Evolutionary conservation across 768 basidiomycete genomes (phyloP), one percentile per base, ranked within the genome.

Genomic region (Russula abietina): DNA sequence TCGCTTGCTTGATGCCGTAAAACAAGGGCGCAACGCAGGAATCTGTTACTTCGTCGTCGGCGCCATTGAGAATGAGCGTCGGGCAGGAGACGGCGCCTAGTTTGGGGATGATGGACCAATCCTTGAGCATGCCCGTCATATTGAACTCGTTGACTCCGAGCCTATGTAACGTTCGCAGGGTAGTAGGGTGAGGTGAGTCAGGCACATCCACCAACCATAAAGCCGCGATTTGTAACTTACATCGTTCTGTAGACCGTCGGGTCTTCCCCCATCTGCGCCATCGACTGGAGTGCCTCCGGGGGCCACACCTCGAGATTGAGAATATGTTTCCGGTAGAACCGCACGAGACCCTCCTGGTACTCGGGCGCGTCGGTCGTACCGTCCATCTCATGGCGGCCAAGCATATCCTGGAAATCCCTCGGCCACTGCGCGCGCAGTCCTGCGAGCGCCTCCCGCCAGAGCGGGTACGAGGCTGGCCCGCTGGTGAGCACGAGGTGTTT

Each of bases 161-260:
- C 57, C 61, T 62, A 36, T 9, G 26, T 17, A 14, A 38, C 2
- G 6, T n/a, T 38, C 19, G 2, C 2, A 11, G 12, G 26, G 24
- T 30, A 30, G 28, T 30, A 30, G 33, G 33, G 28, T 19, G 3
- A 26, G 36, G 38, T 26, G 33, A 51, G 39, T 12, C 36, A 5
- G n/a, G 45, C 26, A 9, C 30, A 46, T 12, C 4, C 1, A 30
- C 30, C 30, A 30, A 30, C 30, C 30, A 30, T 30, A 7, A 49
- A 49, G 17, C 16, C 4, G 12, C 26, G 14, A 9, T 22, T 61
- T 11, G 9, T 36, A 36, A 41, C 74, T 38, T 59, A 76, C 76
- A 76, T 76, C 10, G 73, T 72, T 14, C 67, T 57, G 59, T 74
- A 73, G 3, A 77, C 76, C 2, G 77, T 79, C 6, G 73, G 69